phyloP scores from a whole-genome alignment of 108 stramenopile species.

The Epipyxis sp. region DNA sequence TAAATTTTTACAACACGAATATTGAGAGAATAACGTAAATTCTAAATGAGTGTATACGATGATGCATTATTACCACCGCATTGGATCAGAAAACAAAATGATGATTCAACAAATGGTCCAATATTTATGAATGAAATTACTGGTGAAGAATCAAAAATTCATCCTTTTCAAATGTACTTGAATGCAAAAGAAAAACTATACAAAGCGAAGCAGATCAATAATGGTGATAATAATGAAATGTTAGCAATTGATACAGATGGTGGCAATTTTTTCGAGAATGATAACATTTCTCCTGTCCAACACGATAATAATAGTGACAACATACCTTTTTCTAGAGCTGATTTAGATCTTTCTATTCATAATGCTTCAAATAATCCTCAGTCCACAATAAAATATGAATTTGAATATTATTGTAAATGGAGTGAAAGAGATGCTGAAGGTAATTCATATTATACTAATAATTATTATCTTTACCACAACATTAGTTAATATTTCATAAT shows the following conservation, averaged over 20 bases:
- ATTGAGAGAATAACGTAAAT: too few relatives aligned
- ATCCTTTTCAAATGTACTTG: neutral
- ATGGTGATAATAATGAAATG: neutral
- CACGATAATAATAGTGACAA: neutral
- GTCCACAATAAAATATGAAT: neutral
- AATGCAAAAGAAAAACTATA: neutral
- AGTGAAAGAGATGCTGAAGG: neutral
- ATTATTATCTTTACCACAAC: too few relatives aligned
- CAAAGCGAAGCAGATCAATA: neutral
- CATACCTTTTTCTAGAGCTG: neutral
- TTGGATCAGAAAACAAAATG: neutral
- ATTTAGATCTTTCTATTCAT: too few relatives aligned
- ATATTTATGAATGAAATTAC: neutral
- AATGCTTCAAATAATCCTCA: too few relatives aligned
- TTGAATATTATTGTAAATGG: conserved; percentile 18
- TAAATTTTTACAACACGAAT: too few relatives aligned
- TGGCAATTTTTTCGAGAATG: neutral
- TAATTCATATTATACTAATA: too few relatives aligned
- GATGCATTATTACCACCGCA: conserved; percentile 49
- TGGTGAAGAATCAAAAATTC: neutral
- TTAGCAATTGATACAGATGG: neutral
- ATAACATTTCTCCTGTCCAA: neutral
- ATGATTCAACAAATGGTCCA: neutral
- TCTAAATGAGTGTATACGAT: too few relatives aligned
- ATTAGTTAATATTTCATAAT: too few relatives aligned